Evolutionary conservation across 2,329 filamentous ascomycete species (phyloP), one percentile per base, ranked within the genome.

Genomic region (Pseudogymnoascus sp.): DNA sequence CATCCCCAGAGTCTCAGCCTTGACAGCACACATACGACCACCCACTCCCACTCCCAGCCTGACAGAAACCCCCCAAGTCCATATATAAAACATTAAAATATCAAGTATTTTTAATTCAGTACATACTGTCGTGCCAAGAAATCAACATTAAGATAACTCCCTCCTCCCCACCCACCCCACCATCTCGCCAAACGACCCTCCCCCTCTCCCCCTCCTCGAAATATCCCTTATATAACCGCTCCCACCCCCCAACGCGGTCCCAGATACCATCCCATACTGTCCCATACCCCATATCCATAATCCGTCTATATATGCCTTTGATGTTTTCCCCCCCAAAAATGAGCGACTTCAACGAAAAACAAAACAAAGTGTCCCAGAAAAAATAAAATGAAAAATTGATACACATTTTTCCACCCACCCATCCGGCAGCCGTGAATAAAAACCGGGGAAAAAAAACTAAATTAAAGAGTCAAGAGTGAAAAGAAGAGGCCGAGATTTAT

Each of bases 21-120:
- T 1, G 14, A n/a, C 36, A 3, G 2, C 36, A 39, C 36, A 39
- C 36, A 39, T 6, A 39, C 5, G 4, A 37, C 4, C 36, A 39
- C 36, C 36, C 5, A 39, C 4, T 3, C 36, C 36, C 36, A n/a
- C 2, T 1, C 36, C 14, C 36, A 7, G 14, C 36, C 36, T n/a
- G n/a, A n/a, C 14, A 39, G 6, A n/a, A 16, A 16, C 1, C 5
- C 7, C 16, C 7, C 6, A 2, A 39, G 2, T n/a, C 36, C 36
- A 39, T n/a, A 39, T 7, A 39, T 3, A 39, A 39, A 6, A 10
- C 26, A 29, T 29, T 8, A 45, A 23, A 23, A 45, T 23, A 29
- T 51, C 45, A n/a, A n/a, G 21, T 29, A 29, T 51, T 51, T 51
- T 51, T 51, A 51, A 51, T 51, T 51, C 45, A 29, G 45, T 51